phyloP scores from a whole-genome alignment of 345 rosid genomes.

The Raphanus raphanistrum region DNA sequence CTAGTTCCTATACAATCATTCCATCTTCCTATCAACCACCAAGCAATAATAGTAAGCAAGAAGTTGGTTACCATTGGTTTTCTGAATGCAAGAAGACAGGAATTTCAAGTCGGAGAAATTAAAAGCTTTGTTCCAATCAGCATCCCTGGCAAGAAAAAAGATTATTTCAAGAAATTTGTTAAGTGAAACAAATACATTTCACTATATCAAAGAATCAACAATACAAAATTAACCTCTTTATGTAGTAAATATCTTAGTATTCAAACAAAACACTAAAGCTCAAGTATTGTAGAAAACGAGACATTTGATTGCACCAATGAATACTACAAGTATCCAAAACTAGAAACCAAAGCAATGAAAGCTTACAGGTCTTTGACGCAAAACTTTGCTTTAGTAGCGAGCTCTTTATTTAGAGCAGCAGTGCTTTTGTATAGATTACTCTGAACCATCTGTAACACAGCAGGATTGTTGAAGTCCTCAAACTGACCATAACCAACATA shows the following conservation, averaged over 20 bases:
- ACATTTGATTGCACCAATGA: neutral
- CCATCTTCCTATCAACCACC: neutral
- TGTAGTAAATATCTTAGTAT: neutral
- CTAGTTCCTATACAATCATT: neutral
- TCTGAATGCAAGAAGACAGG: constrained; percentile 59
- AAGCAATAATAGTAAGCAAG: neutral
- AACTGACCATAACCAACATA: constrained; percentile 51
- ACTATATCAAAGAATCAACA: neutral
- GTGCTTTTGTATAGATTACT: constrained; percentile 59
- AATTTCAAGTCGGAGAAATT: constrained; percentile 75
- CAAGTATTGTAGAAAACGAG: neutral
- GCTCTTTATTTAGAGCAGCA: constrained; percentile 43
- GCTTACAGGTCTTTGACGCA: constrained; percentile 78
- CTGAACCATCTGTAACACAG: constrained; percentile 50
- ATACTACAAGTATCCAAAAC: neutral
- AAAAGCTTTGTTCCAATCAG: constrained; percentile 83
- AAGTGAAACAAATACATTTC: neutral
- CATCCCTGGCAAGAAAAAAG: constrained; percentile 58
- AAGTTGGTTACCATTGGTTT: constrained; percentile 55
- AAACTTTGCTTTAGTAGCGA: constrained; percentile 54
- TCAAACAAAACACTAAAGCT: neutral
- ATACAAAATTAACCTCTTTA: neutral
- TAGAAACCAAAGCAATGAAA: neutral
- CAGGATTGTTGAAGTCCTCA: constrained; percentile 49
- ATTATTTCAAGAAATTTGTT: neutral